A percentile compares a stretch with the other conserved stretches of the same genome.
phyloP scores from a whole-genome alignment of 2,329 filamentous ascomycete species.

The Eutypa lata region DNA sequence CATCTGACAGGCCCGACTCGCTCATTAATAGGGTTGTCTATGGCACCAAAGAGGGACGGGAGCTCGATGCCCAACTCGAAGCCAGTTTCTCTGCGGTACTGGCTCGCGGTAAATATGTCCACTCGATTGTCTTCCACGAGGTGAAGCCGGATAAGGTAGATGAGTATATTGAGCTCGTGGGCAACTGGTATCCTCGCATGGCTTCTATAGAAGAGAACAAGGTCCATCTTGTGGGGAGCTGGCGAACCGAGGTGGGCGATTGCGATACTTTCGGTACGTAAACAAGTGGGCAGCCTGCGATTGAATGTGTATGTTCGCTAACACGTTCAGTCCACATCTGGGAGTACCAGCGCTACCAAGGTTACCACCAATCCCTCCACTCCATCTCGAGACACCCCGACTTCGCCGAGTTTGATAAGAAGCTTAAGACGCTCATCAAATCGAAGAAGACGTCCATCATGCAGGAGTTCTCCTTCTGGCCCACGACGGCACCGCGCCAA shows the following conservation, averaged over 20 bases:
- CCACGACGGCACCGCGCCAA: slow-evolving; percentile 83
- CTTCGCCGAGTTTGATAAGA: slow-evolving; percentile 77
- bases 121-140: slow-evolving; percentile 94
- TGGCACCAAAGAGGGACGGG: slow-evolving; percentile 90
- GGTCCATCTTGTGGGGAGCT: slow-evolving; percentile 94
- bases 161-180: slow-evolving; percentile 87
- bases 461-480: slow-evolving; percentile 99
- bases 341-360: slow-evolving; percentile 97
- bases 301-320: slow-evolving; percentile 4
- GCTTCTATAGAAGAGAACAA: slow-evolving; percentile 83
- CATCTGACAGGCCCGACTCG: slow-evolving; percentile 63
- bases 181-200: slow-evolving; percentile 89
- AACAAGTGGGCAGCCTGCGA: background rate
- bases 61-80: slow-evolving; percentile 94
- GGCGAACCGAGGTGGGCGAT: slow-evolving; percentile 96
- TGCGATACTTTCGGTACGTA: slow-evolving; percentile 75
- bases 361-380: slow-evolving; percentile 90
- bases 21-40: slow-evolving; percentile 88
- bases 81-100: slow-evolving; percentile 93
- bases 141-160: slow-evolving; percentile 95
- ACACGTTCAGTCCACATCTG: slow-evolving; percentile 82
- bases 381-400: slow-evolving; percentile 79
- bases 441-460: slow-evolving; percentile 88
- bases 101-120: slow-evolving; percentile 95
- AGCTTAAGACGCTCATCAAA: slow-evolving; percentile 81